Conservation (phyloP, 179 eudicot genomes). For the Heliamphora pulchella region DNA sequence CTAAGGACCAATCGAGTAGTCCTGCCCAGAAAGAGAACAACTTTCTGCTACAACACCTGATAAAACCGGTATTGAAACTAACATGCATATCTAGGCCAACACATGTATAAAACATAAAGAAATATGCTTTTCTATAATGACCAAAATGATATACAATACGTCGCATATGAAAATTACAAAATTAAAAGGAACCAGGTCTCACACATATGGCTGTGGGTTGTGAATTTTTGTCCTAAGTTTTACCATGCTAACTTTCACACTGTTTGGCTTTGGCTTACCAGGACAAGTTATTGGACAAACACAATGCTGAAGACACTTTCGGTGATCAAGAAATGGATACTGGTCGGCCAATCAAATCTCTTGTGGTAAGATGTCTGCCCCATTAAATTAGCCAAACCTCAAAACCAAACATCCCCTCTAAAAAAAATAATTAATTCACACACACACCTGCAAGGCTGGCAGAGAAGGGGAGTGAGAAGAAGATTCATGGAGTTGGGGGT, state of each 20-base stretch:
- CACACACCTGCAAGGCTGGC: not conserved
- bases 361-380: constrained; percentile 29
- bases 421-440: no score
- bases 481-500: not conserved
- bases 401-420: not conserved
- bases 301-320: constrained; percentile 36
- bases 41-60: no score
- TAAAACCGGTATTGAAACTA: no score
- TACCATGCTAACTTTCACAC: not conserved
- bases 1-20: no score
- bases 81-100: no score
- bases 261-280: constrained; percentile 19
- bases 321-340: constrained; percentile 26
- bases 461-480: not conserved
- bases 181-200: no score
- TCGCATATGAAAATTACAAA: no score
- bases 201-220: no score
- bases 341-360: constrained; percentile 39
- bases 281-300: constrained; percentile 48
- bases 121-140: no score
- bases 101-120: no score
- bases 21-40: no score
- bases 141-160: no score
- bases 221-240: not conserved
- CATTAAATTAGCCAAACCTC: not conserved